Evolutionary conservation across 495 filamentous ascomycete genomes (phyloP).

Genomic region (Neurospora sp.): DNA sequence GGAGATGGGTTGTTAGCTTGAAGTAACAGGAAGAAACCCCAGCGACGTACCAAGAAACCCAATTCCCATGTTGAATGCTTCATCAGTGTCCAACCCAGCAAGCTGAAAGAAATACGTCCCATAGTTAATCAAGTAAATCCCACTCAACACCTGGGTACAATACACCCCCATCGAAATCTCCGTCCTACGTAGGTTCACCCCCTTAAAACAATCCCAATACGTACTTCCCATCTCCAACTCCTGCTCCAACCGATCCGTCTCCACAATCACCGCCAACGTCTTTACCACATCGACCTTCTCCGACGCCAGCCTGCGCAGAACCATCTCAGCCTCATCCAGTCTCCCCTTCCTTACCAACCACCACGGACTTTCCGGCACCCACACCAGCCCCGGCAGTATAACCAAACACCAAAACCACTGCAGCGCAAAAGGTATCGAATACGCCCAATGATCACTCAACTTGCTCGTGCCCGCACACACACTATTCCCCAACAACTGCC

Average conservation of each 20-base stretch:
- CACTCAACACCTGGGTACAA: slow-evolving; percentile 39
- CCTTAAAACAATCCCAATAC: slow-evolving; percentile 47
- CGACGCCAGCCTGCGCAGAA: slow-evolving; percentile 32
- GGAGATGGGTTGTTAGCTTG: not conserved
- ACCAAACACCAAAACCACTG: slow-evolving; percentile 61
- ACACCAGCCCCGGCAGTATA: slow-evolving; percentile 43
- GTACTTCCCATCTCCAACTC: slow-evolving; percentile 46
- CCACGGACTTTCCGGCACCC: slow-evolving; percentile 57
- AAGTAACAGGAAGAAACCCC: too few species aligned
- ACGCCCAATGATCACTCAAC: slow-evolving; percentile 36
- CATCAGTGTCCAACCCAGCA: slow-evolving; percentile 41
- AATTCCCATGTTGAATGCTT: slow-evolving; percentile 43
- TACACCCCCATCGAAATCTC: slow-evolving; percentile 45
- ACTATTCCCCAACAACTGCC: slow-evolving; percentile 47
- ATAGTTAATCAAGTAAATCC: slow-evolving; percentile 45
- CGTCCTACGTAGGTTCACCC: slow-evolving; percentile 44
- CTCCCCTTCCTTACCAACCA: slow-evolving; percentile 50
- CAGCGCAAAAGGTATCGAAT: slow-evolving; percentile 48
- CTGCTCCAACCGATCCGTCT: slow-evolving; percentile 52
- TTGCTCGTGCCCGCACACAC: slow-evolving; percentile 40
- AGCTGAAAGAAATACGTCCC: slow-evolving; percentile 57
- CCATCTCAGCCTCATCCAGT: slow-evolving; percentile 36
- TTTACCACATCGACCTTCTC: slow-evolving; percentile 28
- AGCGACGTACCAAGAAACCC: slow-evolving; percentile 25
- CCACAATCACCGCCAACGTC: slow-evolving; percentile 47